These are phyloP conservation scores for Phytopythium montanum DNA, from an alignment of 352 stramenopile species.

Conservation along the genomic window DNA sequence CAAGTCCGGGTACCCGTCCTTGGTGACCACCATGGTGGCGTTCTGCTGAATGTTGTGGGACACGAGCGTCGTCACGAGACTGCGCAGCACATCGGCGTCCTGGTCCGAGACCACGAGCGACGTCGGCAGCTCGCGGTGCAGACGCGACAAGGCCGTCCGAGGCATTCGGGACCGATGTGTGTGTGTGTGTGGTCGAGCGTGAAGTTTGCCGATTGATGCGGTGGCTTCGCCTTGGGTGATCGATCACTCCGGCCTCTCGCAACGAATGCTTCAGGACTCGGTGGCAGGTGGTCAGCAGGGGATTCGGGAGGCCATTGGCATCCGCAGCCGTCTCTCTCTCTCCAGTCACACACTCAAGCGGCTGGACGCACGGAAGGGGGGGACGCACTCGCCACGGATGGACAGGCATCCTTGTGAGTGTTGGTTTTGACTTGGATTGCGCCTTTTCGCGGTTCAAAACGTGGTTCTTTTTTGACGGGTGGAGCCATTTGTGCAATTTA, in stretches of 20 bases:
- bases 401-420: too few species aligned
- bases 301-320: background rate
- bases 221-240: background rate
- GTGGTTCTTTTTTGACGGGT: too few species aligned
- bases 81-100: constrained; percentile 17
- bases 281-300: background rate
- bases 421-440: too few species aligned
- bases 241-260: too few species aligned
- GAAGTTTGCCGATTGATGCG: background rate
- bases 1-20: constrained; percentile 24
- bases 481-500: too few species aligned
- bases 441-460: too few species aligned
- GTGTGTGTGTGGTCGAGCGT: background rate
- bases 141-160: background rate
- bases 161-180: background rate
- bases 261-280: background rate
- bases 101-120: constrained; percentile 18
- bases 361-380: background rate
- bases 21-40: constrained; percentile 21
- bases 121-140: constrained; percentile 14
- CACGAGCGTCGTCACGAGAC: constrained; percentile 23
- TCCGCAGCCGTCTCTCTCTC: background rate
- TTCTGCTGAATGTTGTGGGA: constrained; percentile 26
- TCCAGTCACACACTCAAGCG: too few species aligned
- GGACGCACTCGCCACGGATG: background rate